Conservation (phyloP, 2,329 filamentous ascomycete species). For the Chrysoporthe cubensis region DNA sequence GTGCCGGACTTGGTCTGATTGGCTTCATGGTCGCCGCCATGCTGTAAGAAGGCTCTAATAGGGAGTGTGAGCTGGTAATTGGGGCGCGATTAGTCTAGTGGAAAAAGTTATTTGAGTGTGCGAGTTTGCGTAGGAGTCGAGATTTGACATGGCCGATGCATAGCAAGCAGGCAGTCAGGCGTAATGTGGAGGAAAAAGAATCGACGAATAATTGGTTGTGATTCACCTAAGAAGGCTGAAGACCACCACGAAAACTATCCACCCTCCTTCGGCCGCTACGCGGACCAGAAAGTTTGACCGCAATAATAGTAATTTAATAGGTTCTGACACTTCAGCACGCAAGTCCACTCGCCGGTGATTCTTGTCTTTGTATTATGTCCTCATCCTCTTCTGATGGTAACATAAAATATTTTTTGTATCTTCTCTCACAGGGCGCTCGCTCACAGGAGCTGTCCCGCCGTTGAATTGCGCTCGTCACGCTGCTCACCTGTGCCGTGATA, state of each 20-base stretch:
- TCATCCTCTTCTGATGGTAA: too few species aligned
- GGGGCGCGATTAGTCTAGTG: not conserved
- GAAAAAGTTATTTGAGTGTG: not conserved
- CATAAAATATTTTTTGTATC: too few species aligned
- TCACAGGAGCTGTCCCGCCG: not conserved
- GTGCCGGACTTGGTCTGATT: conserved; percentile 41
- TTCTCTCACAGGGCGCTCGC: too few species aligned
- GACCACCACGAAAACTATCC: too few species aligned
- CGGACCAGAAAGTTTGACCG: too few species aligned
- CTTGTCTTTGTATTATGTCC: too few species aligned
- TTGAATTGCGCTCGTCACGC: not conserved
- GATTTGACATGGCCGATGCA: not conserved
- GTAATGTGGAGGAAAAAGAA: conserved; percentile 7
- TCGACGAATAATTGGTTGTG: not conserved
- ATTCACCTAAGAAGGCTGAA: not conserved
- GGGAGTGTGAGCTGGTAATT: not conserved
- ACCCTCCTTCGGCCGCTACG: not conserved
- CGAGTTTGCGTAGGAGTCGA: not conserved
- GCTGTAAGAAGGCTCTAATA: conserved; percentile 40
- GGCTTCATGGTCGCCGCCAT: conserved; percentile 47
- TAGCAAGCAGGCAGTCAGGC: not conserved
- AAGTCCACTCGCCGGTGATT: too few species aligned
- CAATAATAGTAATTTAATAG: too few species aligned
- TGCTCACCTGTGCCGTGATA: not conserved
- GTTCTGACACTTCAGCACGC: too few species aligned